Conservation (phyloP, 1,139 yeast species). For the Blastobotrys illinoisensis region DNA sequence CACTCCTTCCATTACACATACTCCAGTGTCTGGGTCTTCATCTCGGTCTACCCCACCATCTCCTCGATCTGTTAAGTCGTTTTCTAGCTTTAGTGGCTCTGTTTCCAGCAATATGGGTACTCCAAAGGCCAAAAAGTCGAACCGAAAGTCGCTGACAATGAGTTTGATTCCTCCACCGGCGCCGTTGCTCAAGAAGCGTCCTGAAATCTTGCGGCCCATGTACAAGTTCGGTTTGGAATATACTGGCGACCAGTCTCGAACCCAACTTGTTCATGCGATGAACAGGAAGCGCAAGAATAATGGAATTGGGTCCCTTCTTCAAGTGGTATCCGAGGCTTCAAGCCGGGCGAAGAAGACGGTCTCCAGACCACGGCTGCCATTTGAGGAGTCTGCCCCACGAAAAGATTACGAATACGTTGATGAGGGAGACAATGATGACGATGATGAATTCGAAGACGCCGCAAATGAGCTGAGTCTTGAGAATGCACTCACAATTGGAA, state of each 20-base stretch:
- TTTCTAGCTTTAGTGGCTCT: conserved; percentile 2
- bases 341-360: neutral
- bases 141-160: conserved; percentile 22
- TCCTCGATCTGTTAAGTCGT: conserved; percentile 15
- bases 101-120: neutral
- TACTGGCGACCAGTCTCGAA: conserved; percentile 14
- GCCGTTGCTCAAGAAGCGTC: conserved; percentile 25
- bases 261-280: neutral
- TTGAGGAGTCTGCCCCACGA: conserved; percentile 1
- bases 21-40: conserved; percentile 18
- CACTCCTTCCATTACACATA: conserved; percentile 14
- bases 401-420: conserved; percentile 10
- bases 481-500: neutral
- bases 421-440: conserved; percentile 13
- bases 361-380: conserved; percentile 5
- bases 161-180: conserved; percentile 31
- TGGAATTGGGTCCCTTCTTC: neutral
- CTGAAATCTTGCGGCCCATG: conserved; percentile 25
- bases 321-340: neutral
- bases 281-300: neutral
- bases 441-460: neutral
- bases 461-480: neutral
- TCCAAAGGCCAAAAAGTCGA: conserved; percentile 3
- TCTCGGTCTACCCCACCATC: conserved; percentile 19
- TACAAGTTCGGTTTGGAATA: conserved; percentile 26